phyloP scores from a whole-genome alignment of 164 flowering plant genomes.

The Vitis amurensis region DNA sequence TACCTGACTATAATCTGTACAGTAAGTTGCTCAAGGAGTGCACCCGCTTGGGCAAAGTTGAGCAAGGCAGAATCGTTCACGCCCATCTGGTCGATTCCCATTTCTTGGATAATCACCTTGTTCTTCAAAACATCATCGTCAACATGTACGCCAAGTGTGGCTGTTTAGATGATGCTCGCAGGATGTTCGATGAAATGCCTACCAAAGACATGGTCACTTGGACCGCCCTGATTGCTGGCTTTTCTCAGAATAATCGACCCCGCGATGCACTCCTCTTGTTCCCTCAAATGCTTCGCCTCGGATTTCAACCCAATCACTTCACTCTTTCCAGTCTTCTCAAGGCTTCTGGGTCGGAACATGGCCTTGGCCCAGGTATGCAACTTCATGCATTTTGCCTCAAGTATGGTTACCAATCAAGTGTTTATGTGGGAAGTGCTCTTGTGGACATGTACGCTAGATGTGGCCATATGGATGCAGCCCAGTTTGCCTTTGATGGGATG shows the following conservation, averaged over 20 bases:
- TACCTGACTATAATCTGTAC: conserved; percentile 41
- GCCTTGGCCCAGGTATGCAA: conserved; percentile 37
- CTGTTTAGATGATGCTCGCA: conserved; percentile 43
- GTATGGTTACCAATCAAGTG: conserved; percentile 43
- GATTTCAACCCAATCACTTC: conserved; percentile 56
- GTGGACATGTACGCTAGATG: conserved; percentile 69
- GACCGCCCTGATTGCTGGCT: conserved; percentile 63
- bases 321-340: conserved; percentile 65
- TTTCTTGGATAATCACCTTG: conserved; percentile 31
- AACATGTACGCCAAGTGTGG: conserved; percentile 68
- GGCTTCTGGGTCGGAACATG: conserved; percentile 38
- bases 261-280: conserved; percentile 49
- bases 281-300: conserved; percentile 44
- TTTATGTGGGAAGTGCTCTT: conserved; percentile 62
- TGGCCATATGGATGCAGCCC: conserved; percentile 49
- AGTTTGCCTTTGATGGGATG: conserved; percentile 40
- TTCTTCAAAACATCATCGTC: conserved; percentile 40
- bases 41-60: conserved; percentile 39
- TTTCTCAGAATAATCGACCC: conserved; percentile 47
- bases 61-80: conserved; percentile 51
- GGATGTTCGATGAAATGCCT: conserved; percentile 54
- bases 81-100: conserved; percentile 41
- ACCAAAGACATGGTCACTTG: conserved; percentile 55
- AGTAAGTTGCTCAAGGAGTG: conserved; percentile 47
- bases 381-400: conserved; percentile 53